Evolutionary conservation across 257 asterid genomes (phyloP), one percentile per base, ranked within the genome.

Genomic region (Echium plantagineum): DNA sequence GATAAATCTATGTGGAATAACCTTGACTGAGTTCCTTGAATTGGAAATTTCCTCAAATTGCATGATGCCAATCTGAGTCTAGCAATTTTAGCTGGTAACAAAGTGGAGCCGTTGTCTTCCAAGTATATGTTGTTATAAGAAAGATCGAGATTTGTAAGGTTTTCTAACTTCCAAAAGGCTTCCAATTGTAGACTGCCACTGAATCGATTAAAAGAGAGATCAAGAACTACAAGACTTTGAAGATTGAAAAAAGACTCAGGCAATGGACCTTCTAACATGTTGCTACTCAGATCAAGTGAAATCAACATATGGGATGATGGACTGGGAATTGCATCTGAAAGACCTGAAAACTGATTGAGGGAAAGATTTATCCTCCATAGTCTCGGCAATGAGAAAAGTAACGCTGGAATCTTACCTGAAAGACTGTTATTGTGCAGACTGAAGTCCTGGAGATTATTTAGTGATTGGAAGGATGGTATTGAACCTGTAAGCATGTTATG

Each of bases 321-420:
- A 58, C 46, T 48, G 13, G 58, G 52, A 57, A 49, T 47, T 46
- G 32, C 58, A 10, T 9, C 17, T 28, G 24, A 18, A 19, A 1
- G 17, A 58, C 63, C 63, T 9, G 63, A 55, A 55, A 55, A 22
- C 31, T 55, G 26, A 55, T 55, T 55, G 15, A 19, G 13, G 28
- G 58, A 55, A 55, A 55, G 26, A 13, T 55, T 15, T 19, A 55
- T 15, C 6, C 24, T 55, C 16, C 30, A 5, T 9, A 55, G 15
- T 7, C 15, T 1, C 10, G 58, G 58, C 2, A 55, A 22, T 19
- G 58, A 13, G 24, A 55, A 55, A 17, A 55, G 30, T 19, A 31
- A 20, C 4, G 16, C 26, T 7, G 58, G 58, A 55, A 55, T 55
- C 26, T 6, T 55, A 20, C 58, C 58, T 19, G 26, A 19, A 4